Evolutionary conservation across 2,329 filamentous ascomycete species (phyloP), one percentile per base, ranked within the genome.

Genomic region (Botrytis elliptica): DNA sequence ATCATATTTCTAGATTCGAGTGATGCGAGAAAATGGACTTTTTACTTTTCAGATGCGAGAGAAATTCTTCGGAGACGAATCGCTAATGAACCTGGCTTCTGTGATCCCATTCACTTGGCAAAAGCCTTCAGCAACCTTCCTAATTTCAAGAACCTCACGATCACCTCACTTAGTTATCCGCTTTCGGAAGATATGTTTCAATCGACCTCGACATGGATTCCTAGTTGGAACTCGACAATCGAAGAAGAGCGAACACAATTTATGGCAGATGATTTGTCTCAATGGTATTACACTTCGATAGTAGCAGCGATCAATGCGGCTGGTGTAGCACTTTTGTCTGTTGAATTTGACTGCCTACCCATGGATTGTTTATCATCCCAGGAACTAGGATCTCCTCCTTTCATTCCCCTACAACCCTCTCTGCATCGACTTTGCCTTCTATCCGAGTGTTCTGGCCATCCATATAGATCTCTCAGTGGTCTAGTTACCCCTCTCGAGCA

Each of bases 201-300:
- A 69, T 63, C 38, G 18, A 70, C 49, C 7, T 57, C 66, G 25
- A 69, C 52, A 8, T 73, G 71, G 71, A 38, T 70, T 8, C 71
- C 65, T 1, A 70, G 49, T 42, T 73, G 71, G 71, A 70, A 70
- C 4, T 72, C 63, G 14, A 72, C 70, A 18, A 46, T 68, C 22
- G 70, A 68, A 46, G 40, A 72, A 14, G 63, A 72, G 25, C 59
- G 70, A 40, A 59, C 52, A 46, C 70, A 68, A 29, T 68, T 72
- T 42, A 68, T 72, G 63, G 70, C 70, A 25, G 70, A 72, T 46
- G 70, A 72, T 46, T 25, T 72, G 14, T 68, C 70, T 10, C 70
- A 72, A 46, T 73, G 71, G 71, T 73, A 73, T 70, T 73, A 70
- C 20, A 73, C 64, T 44, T 73, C 71, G 7, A 70, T 64, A 36